A percentile compares a stretch with the other conserved stretches of the same genome.
Conservation (phyloP, 805 yeast genomes). For the Danielozyma ontarioensis region DNA sequence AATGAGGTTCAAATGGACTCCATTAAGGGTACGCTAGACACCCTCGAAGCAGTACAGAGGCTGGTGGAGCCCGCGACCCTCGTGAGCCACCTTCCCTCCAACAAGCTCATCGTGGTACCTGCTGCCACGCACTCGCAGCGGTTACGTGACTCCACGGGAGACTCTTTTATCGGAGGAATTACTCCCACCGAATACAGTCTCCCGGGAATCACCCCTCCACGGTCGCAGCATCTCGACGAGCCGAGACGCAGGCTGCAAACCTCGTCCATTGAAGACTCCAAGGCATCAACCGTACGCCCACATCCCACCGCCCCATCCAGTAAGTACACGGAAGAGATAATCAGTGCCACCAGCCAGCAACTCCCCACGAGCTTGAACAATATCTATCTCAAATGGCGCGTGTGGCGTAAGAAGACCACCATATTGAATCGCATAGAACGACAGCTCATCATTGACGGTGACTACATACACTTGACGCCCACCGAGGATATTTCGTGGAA, state of each 20-base stretch:
- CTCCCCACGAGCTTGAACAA: slow-evolving; percentile 38
- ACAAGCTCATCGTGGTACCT: not conserved
- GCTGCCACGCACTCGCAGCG: not conserved
- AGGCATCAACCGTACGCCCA: not conserved
- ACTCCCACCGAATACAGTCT: slow-evolving; percentile 23
- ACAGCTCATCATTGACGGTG: slow-evolving; percentile 88
- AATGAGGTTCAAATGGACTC: no score
- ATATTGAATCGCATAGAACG: slow-evolving; percentile 77
- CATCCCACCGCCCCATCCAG: slow-evolving; percentile 7
- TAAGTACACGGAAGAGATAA: slow-evolving; percentile 26
- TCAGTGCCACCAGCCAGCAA: slow-evolving; percentile 21
- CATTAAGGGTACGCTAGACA: no score
- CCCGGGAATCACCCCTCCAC: slow-evolving; percentile 19
- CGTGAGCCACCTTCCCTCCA: not conserved
- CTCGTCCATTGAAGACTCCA: not conserved
- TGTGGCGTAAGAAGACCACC: slow-evolving; percentile 85
- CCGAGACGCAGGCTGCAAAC: slow-evolving; percentile 5
- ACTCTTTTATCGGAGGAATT: slow-evolving; percentile 16
- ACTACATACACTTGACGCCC: slow-evolving; percentile 82
- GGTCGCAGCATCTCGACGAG: slow-evolving; percentile 12
- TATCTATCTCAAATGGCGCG: slow-evolving; percentile 78
- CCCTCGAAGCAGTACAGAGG: not conserved
- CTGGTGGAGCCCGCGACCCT: not conserved
- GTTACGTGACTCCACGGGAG: not conserved
- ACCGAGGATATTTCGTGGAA: slow-evolving; percentile 61